These are phyloP conservation scores for Globisporangium viniferum DNA, from an alignment of 352 stramenopile genomes.

Conservation along the genomic window DNA sequence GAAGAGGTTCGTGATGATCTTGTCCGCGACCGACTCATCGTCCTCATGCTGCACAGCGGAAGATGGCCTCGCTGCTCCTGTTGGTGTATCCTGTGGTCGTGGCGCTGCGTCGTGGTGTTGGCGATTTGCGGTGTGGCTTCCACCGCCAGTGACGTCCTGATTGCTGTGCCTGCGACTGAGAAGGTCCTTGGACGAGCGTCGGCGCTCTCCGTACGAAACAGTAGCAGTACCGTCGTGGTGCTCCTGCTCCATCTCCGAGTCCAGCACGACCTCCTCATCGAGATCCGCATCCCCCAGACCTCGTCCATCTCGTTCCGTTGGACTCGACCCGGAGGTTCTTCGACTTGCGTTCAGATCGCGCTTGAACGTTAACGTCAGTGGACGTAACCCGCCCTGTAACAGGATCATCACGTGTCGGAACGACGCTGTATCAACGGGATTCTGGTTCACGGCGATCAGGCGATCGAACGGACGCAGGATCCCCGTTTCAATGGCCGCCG, in stretches of 20 bases:
- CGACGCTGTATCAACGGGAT: conserved; percentile 54
- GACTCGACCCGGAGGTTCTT: background rate
- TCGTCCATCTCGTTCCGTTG: background rate
- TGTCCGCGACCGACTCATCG: conserved; percentile 63
- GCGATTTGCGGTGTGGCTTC: background rate
- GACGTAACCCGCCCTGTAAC: conserved; percentile 71
- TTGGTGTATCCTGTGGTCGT: background rate
- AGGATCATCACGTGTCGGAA: conserved; percentile 84
- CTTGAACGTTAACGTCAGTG: conserved; percentile 75
- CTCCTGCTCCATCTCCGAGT: conserved; percentile 19
- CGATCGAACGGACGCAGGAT: conserved; percentile 61
- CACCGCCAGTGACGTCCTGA: background rate
- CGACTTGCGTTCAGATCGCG: conserved; percentile 23
- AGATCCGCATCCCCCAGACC: conserved; percentile 21
- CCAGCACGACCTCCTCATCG: conserved; percentile 60
- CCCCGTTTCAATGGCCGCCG: conserved; percentile 42
- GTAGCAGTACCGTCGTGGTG: background rate
- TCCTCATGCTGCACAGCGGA: conserved; percentile 21
- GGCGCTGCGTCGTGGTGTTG: background rate
- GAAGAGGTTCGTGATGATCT: conserved; percentile 85
- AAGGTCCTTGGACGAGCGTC: conserved; percentile 12
- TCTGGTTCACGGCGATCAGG: conserved; percentile 77
- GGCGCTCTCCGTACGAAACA: conserved; percentile 5
- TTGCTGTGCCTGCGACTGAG: background rate
- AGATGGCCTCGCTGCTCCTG: background rate